Base-by-base conservation (phyloP, 202 grass and related monocot species). In the Tripidium arundinaceum region DNA sequence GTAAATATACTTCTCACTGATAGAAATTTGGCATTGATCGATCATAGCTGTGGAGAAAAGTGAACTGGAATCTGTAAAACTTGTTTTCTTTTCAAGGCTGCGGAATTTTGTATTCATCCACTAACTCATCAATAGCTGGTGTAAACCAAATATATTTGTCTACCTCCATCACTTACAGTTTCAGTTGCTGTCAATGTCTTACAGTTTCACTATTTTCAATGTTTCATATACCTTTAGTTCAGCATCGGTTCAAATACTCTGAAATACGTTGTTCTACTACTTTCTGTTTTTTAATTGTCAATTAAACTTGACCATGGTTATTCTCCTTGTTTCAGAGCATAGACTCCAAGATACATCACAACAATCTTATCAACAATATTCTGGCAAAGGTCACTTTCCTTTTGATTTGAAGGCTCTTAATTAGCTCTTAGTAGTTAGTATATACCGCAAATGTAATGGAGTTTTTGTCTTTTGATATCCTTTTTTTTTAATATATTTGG, bases 311-410 rank as follows among this genome's bases (percentile, higher is more conserved):
- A 80, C 33, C 22, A 27, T 84, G 8, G 31, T 25, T 65, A 63
- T 72, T 82, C 12, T 80, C 15, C 66, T 86, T 84, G 57, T 91
- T 94, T 67, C 92, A 98, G 95, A 89, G 95, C 41, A 55, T 98
- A 88, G 95, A 98, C 86, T 98, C 95, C 40, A 98, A 98, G 95
- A 98, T 98, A 79, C 95, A 98, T 86, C 95, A 98, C 92, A 98
- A 98, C 84, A 98, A 98, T 87, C 90, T 98, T 65, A 95, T 98
- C 85, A 98, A 98, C 82, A 98, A 98, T 67, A 98, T 98, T 80
- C 86, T 98, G 77, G 95, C 95, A 28, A 98, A 98, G 95, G 95
- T 75, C 8, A 52, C 34, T 78, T 16, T 76, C 15, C 70, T 81
- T 67, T 50, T 62, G 49, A 85, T 90, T 83, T 72, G 68, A 37